phyloP scores from a whole-genome alignment of 495 filamentous ascomycete genomes.

The Antarctomyces pellizariae region DNA sequence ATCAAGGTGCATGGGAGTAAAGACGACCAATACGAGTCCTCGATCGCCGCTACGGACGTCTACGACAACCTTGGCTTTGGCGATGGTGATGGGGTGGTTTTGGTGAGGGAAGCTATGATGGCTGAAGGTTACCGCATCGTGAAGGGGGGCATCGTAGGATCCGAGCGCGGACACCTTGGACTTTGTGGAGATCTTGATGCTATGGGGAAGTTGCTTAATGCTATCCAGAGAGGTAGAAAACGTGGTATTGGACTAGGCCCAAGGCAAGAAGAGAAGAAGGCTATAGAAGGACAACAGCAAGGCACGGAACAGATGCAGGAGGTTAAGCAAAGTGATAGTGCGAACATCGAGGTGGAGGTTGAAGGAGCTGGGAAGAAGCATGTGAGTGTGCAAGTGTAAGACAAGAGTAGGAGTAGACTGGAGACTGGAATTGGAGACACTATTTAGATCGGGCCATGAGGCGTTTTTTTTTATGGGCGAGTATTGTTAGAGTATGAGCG shows the following conservation, averaged over 20 bases:
- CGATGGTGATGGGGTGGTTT: constrained; percentile 72
- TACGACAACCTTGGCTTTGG: constrained; percentile 80
- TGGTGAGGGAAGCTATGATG: constrained; percentile 69
- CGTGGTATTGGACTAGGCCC: constrained; percentile 52
- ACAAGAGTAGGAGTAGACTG: too few species aligned
- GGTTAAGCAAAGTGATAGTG: too few species aligned
- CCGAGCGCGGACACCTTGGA: constrained; percentile 67
- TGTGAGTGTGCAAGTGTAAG: too few species aligned
- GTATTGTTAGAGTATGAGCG: too few species aligned
- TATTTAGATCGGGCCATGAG: too few species aligned
- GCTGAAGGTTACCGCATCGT: constrained; percentile 56
- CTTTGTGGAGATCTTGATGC: constrained; percentile 68
- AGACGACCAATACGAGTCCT: constrained; percentile 21
- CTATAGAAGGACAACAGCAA: not conserved
- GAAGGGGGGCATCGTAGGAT: constrained; percentile 46
- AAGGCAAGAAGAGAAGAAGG: constrained; percentile 1
- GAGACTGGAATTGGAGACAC: too few species aligned
- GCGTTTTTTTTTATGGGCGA: too few species aligned
- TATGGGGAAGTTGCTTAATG: constrained; percentile 48
- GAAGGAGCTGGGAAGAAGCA: too few species aligned
- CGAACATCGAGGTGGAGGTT: too few species aligned
- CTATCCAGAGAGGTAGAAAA: constrained; percentile 36
- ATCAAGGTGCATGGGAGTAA: constrained; percentile 45
- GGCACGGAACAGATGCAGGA: not conserved
- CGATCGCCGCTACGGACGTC: constrained; percentile 49